Percentiles rank a stretch among this genome's conserved stretches.
Evolutionary conservation across 2,329 filamentous ascomycete species (phyloP).

Genomic region (Anisogramma anomala): DNA sequence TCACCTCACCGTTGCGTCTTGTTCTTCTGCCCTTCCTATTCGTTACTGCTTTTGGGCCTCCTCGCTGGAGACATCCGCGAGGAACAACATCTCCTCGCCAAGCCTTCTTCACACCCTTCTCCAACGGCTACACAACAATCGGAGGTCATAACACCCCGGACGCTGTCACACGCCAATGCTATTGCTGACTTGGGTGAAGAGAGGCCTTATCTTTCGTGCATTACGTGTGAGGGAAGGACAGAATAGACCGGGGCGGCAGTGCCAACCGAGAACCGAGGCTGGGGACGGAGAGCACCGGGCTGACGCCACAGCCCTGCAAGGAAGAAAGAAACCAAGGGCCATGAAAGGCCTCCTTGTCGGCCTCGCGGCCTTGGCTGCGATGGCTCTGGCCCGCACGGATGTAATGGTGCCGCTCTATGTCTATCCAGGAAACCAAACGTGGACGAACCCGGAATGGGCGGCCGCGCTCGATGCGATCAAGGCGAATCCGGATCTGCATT

Average conservation of each 20-base stretch:
- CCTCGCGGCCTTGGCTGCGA: slow-evolving; percentile 9
- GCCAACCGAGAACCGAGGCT: no score
- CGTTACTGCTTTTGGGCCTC: no score
- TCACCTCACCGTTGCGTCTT: no score
- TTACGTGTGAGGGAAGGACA: background rate
- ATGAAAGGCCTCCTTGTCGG: slow-evolving; percentile 6
- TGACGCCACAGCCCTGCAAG: background rate
- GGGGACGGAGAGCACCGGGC: no score
- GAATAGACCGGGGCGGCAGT: no score
- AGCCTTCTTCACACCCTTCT: no score
- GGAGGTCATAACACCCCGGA: no score
- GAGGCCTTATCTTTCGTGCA: background rate
- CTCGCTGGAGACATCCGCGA: no score
- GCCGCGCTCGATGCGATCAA: slow-evolving; percentile 13
- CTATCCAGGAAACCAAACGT: slow-evolving; percentile 10
- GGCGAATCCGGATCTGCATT: slow-evolving; percentile 8
- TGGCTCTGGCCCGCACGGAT: slow-evolving; percentile 6
- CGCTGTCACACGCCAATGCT: background rate
- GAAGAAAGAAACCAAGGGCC: background rate
- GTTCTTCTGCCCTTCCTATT: no score
- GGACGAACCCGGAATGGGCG: slow-evolving; percentile 13
- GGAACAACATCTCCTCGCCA: no score
- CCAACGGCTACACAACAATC: no score
- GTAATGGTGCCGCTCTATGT: slow-evolving; percentile 14
- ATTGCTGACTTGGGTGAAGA: background rate